Percentiles rank a stretch among this genome's conserved stretches.
phyloP scores from a whole-genome alignment of 2,329 filamentous ascomycete species.

The Colletotrichum higginsianum region DNA sequence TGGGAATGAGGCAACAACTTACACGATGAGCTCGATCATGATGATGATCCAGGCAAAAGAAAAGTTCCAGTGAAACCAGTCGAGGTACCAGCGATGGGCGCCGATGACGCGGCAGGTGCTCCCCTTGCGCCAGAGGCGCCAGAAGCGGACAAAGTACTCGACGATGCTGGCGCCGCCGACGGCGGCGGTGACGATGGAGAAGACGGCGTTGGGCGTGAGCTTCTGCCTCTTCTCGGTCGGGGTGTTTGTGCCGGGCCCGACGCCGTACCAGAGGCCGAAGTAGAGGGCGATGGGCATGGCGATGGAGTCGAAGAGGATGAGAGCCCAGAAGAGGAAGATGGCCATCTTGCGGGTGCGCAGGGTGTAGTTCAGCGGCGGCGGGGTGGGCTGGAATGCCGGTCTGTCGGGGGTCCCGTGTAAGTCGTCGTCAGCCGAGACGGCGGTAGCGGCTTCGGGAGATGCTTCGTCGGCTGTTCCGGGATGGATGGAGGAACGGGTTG shows the following conservation, averaged over 20 bases:
- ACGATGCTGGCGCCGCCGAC: slow-evolving; percentile 68
- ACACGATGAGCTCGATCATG: slow-evolving; percentile 69
- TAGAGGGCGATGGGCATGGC: slow-evolving; percentile 72
- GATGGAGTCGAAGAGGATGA: slow-evolving; percentile 72
- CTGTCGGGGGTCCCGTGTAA: neutral
- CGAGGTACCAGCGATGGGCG: slow-evolving; percentile 56
- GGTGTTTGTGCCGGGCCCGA: slow-evolving; percentile 47
- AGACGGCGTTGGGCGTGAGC: slow-evolving; percentile 53
- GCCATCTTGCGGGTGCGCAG: slow-evolving; percentile 61
- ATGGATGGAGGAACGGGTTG: neutral
- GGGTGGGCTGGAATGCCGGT: slow-evolving; percentile 25
- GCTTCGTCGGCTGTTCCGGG: neutral
- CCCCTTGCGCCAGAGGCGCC: slow-evolving; percentile 66
- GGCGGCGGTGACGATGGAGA: slow-evolving; percentile 68
- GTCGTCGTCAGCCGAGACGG: neutral
- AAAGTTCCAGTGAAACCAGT: slow-evolving; percentile 72
- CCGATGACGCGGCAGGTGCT: slow-evolving; percentile 65
- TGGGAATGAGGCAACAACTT: slow-evolving; percentile 21
- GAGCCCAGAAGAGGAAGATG: slow-evolving; percentile 71
- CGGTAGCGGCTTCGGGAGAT: neutral
- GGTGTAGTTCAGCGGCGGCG: slow-evolving; percentile 43
- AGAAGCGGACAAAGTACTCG: slow-evolving; percentile 67
- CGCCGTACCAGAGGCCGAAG: slow-evolving; percentile 72
- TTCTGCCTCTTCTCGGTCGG: slow-evolving; percentile 53
- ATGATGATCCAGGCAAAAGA: slow-evolving; percentile 68